phyloP scores from a whole-genome alignment of 495 filamentous ascomycete genomes.

The Amorphotheca resinae region DNA sequence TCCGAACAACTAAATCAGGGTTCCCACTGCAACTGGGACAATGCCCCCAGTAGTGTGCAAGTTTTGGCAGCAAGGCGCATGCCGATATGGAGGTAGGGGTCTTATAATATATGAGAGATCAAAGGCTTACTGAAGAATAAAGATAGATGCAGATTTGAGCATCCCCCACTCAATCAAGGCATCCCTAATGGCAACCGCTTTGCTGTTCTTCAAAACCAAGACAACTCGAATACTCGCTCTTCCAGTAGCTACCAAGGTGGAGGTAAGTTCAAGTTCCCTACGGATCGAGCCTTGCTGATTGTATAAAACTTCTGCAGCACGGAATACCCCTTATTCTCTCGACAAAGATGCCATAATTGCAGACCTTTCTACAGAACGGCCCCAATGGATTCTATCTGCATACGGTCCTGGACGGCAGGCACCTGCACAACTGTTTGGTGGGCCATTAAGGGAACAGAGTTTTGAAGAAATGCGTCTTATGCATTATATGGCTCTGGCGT shows the following conservation, averaged over 20 bases:
- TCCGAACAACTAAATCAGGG: neutral
- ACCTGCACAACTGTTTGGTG: slow-evolving; percentile 70
- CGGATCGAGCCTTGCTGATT: slow-evolving; percentile 28
- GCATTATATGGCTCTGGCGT: slow-evolving; percentile 44
- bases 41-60: slow-evolving; percentile 61
- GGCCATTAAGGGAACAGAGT: slow-evolving; percentile 64
- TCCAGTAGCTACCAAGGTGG: slow-evolving; percentile 3
- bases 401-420: slow-evolving; percentile 63
- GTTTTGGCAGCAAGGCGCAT: slow-evolving; percentile 61
- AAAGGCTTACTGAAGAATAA: slow-evolving; percentile 1
- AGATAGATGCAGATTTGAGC: slow-evolving; percentile 19
- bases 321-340: slow-evolving; percentile 22
- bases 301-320: slow-evolving; percentile 1
- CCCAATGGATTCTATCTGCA: slow-evolving; percentile 71
- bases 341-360: slow-evolving; percentile 40
- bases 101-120: neutral
- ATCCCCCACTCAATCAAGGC: slow-evolving; percentile 3
- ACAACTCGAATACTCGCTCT: slow-evolving; percentile 2
- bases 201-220: slow-evolving; percentile 10
- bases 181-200: slow-evolving; percentile 6
- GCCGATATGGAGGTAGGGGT: slow-evolving; percentile 52
- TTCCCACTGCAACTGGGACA: slow-evolving; percentile 1
- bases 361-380: slow-evolving; percentile 58
- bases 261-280: neutral
- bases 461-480: slow-evolving; percentile 68